Evolutionary conservation across 805 yeast genomes (phyloP).

Genomic region (Lachancea fermentati): DNA sequence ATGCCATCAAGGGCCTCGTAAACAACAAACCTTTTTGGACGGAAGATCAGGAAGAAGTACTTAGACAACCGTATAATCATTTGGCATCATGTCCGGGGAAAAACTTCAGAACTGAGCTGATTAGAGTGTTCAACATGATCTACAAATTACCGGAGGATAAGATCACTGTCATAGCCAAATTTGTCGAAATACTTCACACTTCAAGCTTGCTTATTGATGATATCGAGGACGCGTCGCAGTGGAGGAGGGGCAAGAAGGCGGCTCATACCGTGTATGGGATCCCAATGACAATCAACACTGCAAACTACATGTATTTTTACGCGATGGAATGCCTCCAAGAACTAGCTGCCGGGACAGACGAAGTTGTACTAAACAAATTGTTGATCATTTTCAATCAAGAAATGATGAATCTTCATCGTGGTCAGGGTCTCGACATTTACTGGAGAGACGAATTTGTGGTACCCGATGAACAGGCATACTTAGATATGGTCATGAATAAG

Average conservation of each 20-base stretch:
- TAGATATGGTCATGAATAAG: slow-evolving; percentile 77
- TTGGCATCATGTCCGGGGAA: slow-evolving; percentile 50
- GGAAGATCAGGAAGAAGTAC: slow-evolving; percentile 1
- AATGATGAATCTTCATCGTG: slow-evolving; percentile 74
- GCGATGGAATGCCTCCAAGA: slow-evolving; percentile 50
- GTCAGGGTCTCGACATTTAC: slow-evolving; percentile 83
- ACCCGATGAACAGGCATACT: slow-evolving; percentile 60
- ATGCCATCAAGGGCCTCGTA: slow-evolving; percentile 1
- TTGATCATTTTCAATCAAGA: slow-evolving; percentile 56
- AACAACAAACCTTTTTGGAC: slow-evolving; percentile 6
- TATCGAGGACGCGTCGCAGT: slow-evolving; percentile 70
- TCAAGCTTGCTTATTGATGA: slow-evolving; percentile 77
- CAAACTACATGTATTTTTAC: slow-evolving; percentile 74
- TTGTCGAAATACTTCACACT: slow-evolving; percentile 58
- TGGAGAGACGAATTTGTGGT: slow-evolving; percentile 69
- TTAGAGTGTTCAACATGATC: slow-evolving; percentile 49
- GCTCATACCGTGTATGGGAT: slow-evolving; percentile 75
- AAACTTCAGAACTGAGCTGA: slow-evolving; percentile 44
- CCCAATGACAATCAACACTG: slow-evolving; percentile 76
- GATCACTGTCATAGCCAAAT: slow-evolving; percentile 37
- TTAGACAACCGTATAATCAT: slow-evolving; percentile 44
- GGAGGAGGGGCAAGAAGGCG: slow-evolving; percentile 72
- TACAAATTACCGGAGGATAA: slow-evolving; percentile 38
- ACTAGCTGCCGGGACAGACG: slow-evolving; percentile 23
- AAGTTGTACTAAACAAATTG: slow-evolving; percentile 24